Conservation (phyloP, 208 protist species). For the Crithidia acanthocephali region DNA sequence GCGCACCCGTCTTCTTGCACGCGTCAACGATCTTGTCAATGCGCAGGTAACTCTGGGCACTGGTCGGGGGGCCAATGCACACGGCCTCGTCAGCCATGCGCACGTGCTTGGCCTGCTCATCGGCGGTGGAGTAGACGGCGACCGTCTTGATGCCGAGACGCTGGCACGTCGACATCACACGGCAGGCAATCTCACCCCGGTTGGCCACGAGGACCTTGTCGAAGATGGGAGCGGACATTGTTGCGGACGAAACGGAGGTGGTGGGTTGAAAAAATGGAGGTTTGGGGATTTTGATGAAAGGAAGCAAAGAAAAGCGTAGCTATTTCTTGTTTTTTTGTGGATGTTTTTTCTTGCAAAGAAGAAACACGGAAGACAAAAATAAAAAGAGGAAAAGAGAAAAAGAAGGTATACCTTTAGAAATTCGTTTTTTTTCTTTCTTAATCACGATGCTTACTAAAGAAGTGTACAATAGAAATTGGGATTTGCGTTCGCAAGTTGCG, state of each 20-base stretch:
- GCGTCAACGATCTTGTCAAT: slow-evolving; percentile 94
- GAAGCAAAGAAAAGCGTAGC: background rate
- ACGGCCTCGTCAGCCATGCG: slow-evolving; percentile 86
- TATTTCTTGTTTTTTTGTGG: background rate
- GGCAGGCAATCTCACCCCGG: slow-evolving; percentile 98
- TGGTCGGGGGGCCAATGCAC: slow-evolving; percentile 61
- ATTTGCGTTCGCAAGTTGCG: no score
- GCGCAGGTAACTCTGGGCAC: slow-evolving; percentile 88
- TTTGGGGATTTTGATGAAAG: background rate
- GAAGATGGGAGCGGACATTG: slow-evolving; percentile 46
- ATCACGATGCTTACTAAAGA: slow-evolving; percentile 4
- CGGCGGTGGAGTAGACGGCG: slow-evolving; percentile 95
- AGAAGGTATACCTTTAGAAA: background rate
- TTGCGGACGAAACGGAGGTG: no score
- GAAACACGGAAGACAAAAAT: slow-evolving; percentile 2
- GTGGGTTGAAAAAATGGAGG: background rate
- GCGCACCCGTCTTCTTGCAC: slow-evolving; percentile 78
- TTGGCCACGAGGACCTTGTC: slow-evolving; percentile 98
- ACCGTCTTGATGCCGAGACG: slow-evolving; percentile 95
- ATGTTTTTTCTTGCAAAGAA: background rate
- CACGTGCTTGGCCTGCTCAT: slow-evolving; percentile 93
- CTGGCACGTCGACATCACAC: slow-evolving; percentile 93
- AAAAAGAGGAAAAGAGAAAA: slow-evolving; percentile 12
- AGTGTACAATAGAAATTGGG: no score
- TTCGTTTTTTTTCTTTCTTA: background rate